Evolutionary conservation across 1,284 basidiomycete species (phyloP), one percentile per base, ranked within the genome.

Genomic region (Marasmius oreades): DNA sequence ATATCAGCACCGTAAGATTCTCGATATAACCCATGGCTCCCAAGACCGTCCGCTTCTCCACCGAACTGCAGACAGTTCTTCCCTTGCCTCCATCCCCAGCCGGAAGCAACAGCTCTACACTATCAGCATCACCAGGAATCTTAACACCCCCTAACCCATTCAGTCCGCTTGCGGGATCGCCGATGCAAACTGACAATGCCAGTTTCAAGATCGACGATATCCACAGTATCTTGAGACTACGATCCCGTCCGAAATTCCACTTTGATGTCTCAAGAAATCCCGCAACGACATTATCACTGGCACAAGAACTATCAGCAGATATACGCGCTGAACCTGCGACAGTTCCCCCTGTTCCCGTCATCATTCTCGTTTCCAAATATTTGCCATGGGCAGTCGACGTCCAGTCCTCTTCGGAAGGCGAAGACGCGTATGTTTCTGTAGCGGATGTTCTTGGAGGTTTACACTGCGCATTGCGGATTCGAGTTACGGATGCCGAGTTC

Each of bases 321-420:
- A 26, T 53, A 7, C 33, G 53, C 1, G n/a, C 24, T n/a, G 43
- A 52, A 26, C 39, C 55, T 12, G 55, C 55, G 10, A 57, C 55
- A 7, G n/a, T 34, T 11, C 55, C 55, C 24, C 55, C 55, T 2
- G 26, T 57, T 11, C 24, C 37, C 3, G 12, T 28, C 22, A 28
- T 57, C 20, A 44, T 33, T 16, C 36, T 57, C 10, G 39, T 52
- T 16, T 47, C 50, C 10, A 57, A 33, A 22, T 24, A 33, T 18
- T 20, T 57, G 7, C 55, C 55, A 18, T 57, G 55, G 55, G 20
- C 39, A 22, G n/a, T 57, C 10, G 39, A 43, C n/a, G 45, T 57
- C n/a, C 8, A 43, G 43, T n/a, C 55, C 10, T 53, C 52, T 18
- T 23, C 37, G 14, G 18, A n/a, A 6, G 34, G 6, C 16, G 20